Percentiles rank a stretch among this genome's conserved stretches.
Evolutionary conservation across 2,329 filamentous ascomycete species (phyloP).

Genomic region (Bipolaris victoriae): DNA sequence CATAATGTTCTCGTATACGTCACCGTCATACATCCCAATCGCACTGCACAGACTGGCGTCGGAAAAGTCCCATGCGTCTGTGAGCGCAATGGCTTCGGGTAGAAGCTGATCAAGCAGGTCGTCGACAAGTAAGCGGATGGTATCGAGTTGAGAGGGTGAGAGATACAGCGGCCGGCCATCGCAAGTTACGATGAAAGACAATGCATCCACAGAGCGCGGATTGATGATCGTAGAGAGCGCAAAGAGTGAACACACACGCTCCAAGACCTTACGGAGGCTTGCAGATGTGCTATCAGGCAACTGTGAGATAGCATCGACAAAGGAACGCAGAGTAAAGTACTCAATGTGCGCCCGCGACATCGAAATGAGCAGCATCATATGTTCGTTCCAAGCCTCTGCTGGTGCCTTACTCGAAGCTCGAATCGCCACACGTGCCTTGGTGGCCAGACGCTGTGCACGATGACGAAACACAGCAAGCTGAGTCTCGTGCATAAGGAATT

Average conservation of each 20-base stretch:
- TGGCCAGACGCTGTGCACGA: conserved; percentile 25
- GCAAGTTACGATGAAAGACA: conserved; percentile 34
- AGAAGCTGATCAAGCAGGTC: conserved; percentile 52
- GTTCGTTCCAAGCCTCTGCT: conserved; percentile 33
- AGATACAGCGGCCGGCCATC: background rate
- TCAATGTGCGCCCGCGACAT: conserved; percentile 36
- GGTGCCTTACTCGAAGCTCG: conserved; percentile 9
- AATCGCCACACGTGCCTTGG: conserved; percentile 12
- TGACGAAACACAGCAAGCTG: conserved; percentile 33
- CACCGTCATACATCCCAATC: conserved; percentile 57
- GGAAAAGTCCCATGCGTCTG: conserved; percentile 59
- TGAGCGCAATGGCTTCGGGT: conserved; percentile 56
- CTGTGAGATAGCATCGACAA: conserved; percentile 12
- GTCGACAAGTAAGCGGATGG: conserved; percentile 38
- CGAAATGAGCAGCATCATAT: conserved; percentile 36
- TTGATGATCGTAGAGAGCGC: conserved; percentile 52
- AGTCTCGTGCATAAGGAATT: conserved; percentile 25
- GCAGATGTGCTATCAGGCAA: conserved; percentile 17
- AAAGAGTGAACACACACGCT: conserved; percentile 52
- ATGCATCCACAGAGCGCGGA: conserved; percentile 30
- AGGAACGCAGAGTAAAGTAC: conserved; percentile 30
- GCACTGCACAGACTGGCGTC: conserved; percentile 59
- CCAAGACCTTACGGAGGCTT: conserved; percentile 12
- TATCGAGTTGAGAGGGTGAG: conserved; percentile 41
- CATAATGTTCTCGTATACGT: conserved; percentile 58